Conservation (phyloP, 2,329 filamentous ascomycete genomes). For the Malbranchea zuffiana region DNA sequence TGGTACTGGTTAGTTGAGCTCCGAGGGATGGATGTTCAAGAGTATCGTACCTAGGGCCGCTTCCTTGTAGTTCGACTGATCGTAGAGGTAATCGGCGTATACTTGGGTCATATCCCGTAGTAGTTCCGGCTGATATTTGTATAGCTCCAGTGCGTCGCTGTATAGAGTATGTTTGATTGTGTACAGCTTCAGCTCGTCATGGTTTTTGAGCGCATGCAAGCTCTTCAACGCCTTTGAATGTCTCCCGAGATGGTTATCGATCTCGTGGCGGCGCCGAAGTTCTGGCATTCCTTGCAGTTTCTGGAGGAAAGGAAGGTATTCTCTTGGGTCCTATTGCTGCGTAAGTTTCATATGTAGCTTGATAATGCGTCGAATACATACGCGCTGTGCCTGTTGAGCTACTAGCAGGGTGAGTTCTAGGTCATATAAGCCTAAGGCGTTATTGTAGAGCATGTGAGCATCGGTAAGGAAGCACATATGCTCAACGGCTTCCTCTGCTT, state of each 20-base stretch:
- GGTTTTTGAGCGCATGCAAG: slow-evolving; percentile 60
- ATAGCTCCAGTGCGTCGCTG: slow-evolving; percentile 62
- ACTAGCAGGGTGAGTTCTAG: slow-evolving; percentile 81
- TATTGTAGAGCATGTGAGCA: slow-evolving; percentile 81
- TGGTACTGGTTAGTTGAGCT: slow-evolving; percentile 1
- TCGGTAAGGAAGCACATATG: slow-evolving; percentile 97
- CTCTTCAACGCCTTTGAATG: slow-evolving; percentile 66
- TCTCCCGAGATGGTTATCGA: slow-evolving; percentile 77
- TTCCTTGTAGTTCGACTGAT: slow-evolving; percentile 66
- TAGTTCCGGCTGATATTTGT: slow-evolving; percentile 65
- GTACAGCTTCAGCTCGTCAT: slow-evolving; percentile 70
- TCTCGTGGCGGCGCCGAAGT: slow-evolving; percentile 63
- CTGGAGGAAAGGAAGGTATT: slow-evolving; percentile 92
- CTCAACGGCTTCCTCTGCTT: slow-evolving; percentile 81
- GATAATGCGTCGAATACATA: slow-evolving; percentile 18
- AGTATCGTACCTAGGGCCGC: slow-evolving; percentile 55
- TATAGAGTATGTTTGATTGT: slow-evolving; percentile 71
- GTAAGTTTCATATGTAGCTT: slow-evolving; percentile 4
- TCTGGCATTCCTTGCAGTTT: slow-evolving; percentile 64
- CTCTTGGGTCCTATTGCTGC: slow-evolving; percentile 57
- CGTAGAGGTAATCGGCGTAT: slow-evolving; percentile 68
- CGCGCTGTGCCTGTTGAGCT: slow-evolving; percentile 86
- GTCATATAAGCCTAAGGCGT: slow-evolving; percentile 81
- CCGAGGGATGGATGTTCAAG: neutral
- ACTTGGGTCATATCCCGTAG: slow-evolving; percentile 59